Base-by-base conservation (phyloP, 805 yeast species). In the Ogataea paraovalis region DNA sequence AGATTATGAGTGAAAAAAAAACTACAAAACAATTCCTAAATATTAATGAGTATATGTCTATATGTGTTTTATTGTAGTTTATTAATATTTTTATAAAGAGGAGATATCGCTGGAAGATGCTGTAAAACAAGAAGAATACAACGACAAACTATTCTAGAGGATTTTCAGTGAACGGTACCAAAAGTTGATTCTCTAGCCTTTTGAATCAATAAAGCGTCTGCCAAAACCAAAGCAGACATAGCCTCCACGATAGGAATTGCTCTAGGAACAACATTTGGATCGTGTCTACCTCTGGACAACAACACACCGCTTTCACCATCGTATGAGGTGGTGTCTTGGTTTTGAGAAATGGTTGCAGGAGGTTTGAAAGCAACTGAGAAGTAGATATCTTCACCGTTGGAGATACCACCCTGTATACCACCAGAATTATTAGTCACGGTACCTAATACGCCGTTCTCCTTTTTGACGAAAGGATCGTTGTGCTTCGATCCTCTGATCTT, bases 171-270 rank as follows among this genome's bases (percentile, higher is more conserved):
- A 44, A 66, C 63, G 23, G 59, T 36, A 40, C 66, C 67, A 44
- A 61, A 66, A 39, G 81, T 74, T 44, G 72, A 77, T 56, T 85
- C 89, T 68, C 99, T 82, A 28, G 96, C 75, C 67, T 87, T 85
- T 71, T 92, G 99, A 41, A 91, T 77, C 71, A 94, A 70, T 48
- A 86, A 70, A 47, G 87, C 82, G 67, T 94, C 99, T 39, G 92
- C 92, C 53, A 92, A 69, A 2, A 89, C 97, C 55, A 94, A 75
- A n/a, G 97, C 94, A 42, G 98, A 80, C 98, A 94, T 92, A 37
- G 98, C 88, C 73, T 94, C 99, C 27, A 94, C 98, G 61, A 94
- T 94, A 44, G 99, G 98, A 51, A 94, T 89, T 36, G 99, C 99
- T 68, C 99, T 83, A 56, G 99, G 99, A 19, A 96, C 96, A 46